Evolutionary conservation across 1,284 basidiomycete species (phyloP).

Genomic region (Schizopora paradoxa): DNA sequence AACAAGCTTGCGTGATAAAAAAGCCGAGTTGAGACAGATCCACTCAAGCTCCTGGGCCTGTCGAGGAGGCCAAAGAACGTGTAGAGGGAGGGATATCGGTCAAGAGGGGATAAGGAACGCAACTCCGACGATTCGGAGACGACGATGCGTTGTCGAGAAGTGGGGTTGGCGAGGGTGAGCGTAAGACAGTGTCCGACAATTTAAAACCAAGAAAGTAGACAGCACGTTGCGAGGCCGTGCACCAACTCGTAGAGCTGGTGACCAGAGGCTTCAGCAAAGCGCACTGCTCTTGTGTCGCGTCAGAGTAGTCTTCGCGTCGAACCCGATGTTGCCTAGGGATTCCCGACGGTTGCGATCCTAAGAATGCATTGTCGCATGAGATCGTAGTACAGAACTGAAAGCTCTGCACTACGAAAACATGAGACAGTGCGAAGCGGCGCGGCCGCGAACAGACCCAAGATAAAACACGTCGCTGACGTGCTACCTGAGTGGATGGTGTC

Average conservation of each 20-base stretch:
- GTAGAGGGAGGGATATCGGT: conserved; percentile 8
- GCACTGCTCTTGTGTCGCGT: conserved; percentile 20
- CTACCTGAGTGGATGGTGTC: too few species aligned
- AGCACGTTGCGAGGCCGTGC: conserved; percentile 15
- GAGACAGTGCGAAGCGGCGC: too few species aligned
- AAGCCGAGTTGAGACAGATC: conserved; percentile 1
- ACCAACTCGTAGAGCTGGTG: conserved; percentile 12
- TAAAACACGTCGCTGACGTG: conserved; percentile 1
- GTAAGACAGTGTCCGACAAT: conserved; percentile 14
- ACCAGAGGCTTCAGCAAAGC: conserved; percentile 14
- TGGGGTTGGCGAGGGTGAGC: conserved; percentile 11
- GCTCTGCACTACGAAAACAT: conserved; percentile 10
- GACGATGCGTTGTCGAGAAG: conserved; percentile 14
- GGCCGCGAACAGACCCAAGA: conserved; percentile 11
- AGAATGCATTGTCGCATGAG: conserved; percentile 10
- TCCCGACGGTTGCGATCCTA: conserved; percentile 15
- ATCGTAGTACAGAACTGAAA: conserved; percentile 10
- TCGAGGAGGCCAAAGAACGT: conserved; percentile 1
- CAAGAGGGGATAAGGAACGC: conserved; percentile 13
- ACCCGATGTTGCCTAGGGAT: conserved; percentile 10
- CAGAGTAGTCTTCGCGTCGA: conserved; percentile 16
- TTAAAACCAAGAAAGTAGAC: conserved; percentile 19
- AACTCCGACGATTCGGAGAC: conserved; percentile 17
- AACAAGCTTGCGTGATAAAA: conserved; percentile 11
- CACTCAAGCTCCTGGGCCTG: conserved; percentile 5